Evolutionary conservation across 208 protist species (phyloP).

Genomic region (Spongospora subterranea): DNA sequence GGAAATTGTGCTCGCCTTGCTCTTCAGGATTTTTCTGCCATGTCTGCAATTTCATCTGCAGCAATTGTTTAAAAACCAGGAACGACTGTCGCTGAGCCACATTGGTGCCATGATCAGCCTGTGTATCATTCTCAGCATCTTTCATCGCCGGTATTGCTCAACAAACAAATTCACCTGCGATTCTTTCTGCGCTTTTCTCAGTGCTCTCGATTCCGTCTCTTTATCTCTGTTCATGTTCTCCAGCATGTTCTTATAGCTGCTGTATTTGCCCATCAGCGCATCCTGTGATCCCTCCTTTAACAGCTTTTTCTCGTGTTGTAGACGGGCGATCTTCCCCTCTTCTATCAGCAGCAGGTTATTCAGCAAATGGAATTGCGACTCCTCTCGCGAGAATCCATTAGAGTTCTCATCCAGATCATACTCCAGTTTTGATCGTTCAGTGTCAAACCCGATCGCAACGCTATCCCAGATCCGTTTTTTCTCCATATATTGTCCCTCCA

Average conservation of each 20-base stretch:
- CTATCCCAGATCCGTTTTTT: conserved; percentile 38
- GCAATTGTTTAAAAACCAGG: not conserved
- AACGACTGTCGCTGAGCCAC: conserved; percentile 5
- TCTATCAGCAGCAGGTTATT: conserved; percentile 52
- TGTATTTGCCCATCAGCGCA: not conserved
- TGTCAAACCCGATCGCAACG: conserved; percentile 35
- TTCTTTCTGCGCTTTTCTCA: conserved; percentile 30
- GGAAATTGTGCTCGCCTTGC: conserved; percentile 30
- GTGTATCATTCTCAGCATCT: too few relatives aligned
- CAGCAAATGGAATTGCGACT: conserved; percentile 38
- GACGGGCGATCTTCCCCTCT: not conserved
- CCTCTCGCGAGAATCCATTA: conserved; percentile 34
- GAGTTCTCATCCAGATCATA: conserved; percentile 54
- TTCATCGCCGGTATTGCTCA: not conserved
- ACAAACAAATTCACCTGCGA: not conserved
- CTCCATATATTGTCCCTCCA: conserved; percentile 21
- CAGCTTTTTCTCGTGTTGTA: not conserved
- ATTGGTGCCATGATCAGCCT: conserved; percentile 19
- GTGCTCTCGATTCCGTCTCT: not conserved
- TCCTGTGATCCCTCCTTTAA: conserved; percentile 1
- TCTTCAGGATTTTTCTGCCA: not conserved
- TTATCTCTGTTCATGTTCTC: not conserved
- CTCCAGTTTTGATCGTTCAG: conserved; percentile 41
- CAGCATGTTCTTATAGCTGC: conserved; percentile 44
- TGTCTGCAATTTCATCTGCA: conserved; percentile 3